Percentiles rank a stretch among this genome's conserved stretches.
Conservation (phyloP, 257 asterid genomes). For the Pogostemon cablin region DNA sequence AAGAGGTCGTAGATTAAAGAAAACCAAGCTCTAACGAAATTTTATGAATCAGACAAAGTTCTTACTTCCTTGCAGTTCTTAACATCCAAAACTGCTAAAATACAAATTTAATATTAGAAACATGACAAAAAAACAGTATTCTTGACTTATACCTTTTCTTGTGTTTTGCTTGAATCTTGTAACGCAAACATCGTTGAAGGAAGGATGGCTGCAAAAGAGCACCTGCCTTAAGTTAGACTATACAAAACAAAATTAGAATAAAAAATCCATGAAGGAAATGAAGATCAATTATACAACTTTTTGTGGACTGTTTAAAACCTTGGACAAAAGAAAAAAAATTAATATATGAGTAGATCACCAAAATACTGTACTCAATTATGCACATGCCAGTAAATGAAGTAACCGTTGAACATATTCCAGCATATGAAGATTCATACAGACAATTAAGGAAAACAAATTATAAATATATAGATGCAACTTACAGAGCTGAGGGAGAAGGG, state of each 20-base stretch:
- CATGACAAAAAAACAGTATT: not conserved
- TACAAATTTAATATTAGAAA: constrained; percentile 6
- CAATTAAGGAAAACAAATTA: not conserved
- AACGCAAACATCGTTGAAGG: constrained; percentile 79
- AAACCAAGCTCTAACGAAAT: not conserved
- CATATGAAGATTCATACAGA: constrained; percentile 15
- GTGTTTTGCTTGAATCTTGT: constrained; percentile 86
- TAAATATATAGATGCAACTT: not conserved
- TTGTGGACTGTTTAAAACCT: not conserved
- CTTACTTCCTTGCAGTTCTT: constrained; percentile 15
- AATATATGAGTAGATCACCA: constrained; percentile 5
- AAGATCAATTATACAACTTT: constrained; percentile 10
- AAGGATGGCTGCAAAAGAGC: constrained; percentile 76
- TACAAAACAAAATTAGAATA: constrained; percentile 17
- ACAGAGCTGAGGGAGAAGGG: constrained; percentile 10
- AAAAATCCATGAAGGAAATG: constrained; percentile 6
- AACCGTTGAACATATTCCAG: constrained; percentile 21
- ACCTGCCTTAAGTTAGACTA: constrained; percentile 41
- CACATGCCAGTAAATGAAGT: constrained; percentile 11
- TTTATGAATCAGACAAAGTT: constrained; percentile 14
- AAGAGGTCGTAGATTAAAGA: not conserved
- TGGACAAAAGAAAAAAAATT: constrained; percentile 10
- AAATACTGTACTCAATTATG: not conserved
- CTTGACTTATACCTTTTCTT: constrained; percentile 60
- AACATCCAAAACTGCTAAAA: constrained; percentile 21